These are phyloP conservation scores for Puccinia polysora DNA, from an alignment of 1,284 basidiomycete species.

Conservation along the genomic window DNA sequence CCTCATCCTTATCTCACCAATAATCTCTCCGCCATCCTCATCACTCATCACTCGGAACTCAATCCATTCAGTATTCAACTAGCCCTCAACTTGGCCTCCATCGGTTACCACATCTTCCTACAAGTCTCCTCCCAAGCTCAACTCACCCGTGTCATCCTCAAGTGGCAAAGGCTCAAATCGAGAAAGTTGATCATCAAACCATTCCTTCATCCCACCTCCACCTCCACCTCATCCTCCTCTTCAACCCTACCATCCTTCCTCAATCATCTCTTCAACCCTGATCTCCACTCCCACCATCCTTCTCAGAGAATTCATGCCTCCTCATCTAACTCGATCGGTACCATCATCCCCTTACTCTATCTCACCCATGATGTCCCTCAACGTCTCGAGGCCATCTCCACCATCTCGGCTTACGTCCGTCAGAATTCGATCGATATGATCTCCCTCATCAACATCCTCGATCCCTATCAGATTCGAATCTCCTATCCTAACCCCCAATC, in stretches of 20 bases:
- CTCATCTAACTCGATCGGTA: too few relatives aligned
- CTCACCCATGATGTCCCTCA: too few relatives aligned
- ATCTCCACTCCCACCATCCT: neutral
- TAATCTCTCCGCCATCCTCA: conserved; percentile 10
- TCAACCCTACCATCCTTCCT: neutral
- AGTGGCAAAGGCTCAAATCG: conserved; percentile 28
- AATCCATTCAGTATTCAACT: conserved; percentile 3
- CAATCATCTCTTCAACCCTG: neutral
- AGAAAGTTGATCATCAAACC: neutral
- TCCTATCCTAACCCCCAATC: too few relatives aligned
- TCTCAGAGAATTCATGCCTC: too few relatives aligned
- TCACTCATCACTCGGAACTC: conserved; percentile 10
- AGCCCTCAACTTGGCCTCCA: neutral
- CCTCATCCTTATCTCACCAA: neutral
- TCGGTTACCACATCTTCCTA: conserved; percentile 23
- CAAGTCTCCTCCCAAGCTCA: conserved; percentile 24
- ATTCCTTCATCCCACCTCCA: neutral
- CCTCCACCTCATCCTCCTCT: too few relatives aligned
- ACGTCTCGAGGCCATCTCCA: too few relatives aligned
- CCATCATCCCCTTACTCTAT: too few relatives aligned
- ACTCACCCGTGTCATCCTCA: conserved; percentile 1
- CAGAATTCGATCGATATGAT: too few relatives aligned
- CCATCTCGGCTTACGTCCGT: too few relatives aligned
- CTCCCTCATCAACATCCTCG: too few relatives aligned
- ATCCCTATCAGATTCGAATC: too few relatives aligned